Conservation (phyloP, 2,329 filamentous ascomycete species). For the Fusarium veterinarium region DNA sequence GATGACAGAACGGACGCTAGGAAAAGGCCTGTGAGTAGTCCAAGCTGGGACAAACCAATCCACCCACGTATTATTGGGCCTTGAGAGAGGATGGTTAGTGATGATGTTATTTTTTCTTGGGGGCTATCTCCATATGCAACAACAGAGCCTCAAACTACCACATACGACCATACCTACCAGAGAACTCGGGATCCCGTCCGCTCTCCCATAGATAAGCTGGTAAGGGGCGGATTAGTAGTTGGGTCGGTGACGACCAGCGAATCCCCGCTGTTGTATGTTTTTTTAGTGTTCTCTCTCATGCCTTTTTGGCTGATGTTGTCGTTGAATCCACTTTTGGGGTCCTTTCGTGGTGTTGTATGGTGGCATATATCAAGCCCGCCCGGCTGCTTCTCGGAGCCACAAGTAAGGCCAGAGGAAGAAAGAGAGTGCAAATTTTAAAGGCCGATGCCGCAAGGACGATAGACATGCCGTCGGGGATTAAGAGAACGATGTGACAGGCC, state of each 20-base stretch:
- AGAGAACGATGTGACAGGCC: background rate
- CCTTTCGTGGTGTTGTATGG: background rate
- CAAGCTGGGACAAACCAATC: accelerated
- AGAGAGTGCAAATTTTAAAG: background rate
- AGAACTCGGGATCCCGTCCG: background rate
- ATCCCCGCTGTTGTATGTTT: background rate
- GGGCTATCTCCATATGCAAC: accelerated
- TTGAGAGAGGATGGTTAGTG: accelerated
- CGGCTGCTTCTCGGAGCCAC: background rate
- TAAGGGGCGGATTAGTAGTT: background rate
- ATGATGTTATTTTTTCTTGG: no score
- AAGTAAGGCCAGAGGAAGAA: accelerated
- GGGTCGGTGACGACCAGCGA: background rate
- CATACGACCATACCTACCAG: background rate
- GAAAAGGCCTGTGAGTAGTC: accelerated
- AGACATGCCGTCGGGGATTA: background rate
- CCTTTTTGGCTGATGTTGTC: background rate
- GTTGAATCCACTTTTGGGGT: accelerated
- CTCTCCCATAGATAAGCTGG: background rate
- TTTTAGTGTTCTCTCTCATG: background rate
- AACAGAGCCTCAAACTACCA: accelerated
- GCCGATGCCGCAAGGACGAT: background rate
- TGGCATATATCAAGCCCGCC: background rate
- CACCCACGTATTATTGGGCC: accelerated
- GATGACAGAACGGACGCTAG: accelerated